Evolutionary conservation across 1,284 basidiomycete genomes (phyloP).

Genomic region (Rhizoctonia solani): DNA sequence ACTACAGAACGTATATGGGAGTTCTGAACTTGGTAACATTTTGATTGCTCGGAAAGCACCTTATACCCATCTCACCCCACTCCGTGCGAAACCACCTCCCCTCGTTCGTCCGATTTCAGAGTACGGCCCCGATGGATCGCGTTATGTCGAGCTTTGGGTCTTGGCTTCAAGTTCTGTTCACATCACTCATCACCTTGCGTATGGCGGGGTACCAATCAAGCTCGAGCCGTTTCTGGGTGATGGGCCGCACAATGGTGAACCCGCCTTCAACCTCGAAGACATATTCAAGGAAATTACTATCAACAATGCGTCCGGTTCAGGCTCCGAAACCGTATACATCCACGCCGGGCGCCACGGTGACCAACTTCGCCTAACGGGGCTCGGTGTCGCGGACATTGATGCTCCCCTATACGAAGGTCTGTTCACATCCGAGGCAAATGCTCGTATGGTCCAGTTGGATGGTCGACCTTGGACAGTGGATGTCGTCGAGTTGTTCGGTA

Average conservation of each 20-base stretch:
- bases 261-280: conserved; percentile 4
- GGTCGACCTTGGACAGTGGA: conserved; percentile 4
- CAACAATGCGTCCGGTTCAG: too few species aligned
- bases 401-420: background rate
- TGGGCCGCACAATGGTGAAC: conserved; percentile 1
- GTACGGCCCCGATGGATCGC: background rate
- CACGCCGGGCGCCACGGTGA: conserved; percentile 13
- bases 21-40: background rate
- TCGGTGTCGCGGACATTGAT: background rate
- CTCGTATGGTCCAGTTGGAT: background rate
- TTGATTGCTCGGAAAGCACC: background rate
- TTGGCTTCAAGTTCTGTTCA: background rate
- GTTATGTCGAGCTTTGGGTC: conserved; percentile 2
- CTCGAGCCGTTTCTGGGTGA: conserved; percentile 3
- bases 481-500: conserved; percentile 5
- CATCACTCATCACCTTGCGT: background rate
- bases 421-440: background rate
- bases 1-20: conserved; percentile 5
- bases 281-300: conserved; percentile 8
- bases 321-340: background rate
- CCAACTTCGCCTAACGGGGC: background rate
- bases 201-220: conserved; percentile 5
- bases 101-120: background rate
- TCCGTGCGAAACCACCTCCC: background rate
- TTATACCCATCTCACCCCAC: background rate